Percentiles rank a stretch among this genome's conserved stretches.
Conservation (phyloP, 345 rosid genomes). For the Trapa incisa region DNA sequence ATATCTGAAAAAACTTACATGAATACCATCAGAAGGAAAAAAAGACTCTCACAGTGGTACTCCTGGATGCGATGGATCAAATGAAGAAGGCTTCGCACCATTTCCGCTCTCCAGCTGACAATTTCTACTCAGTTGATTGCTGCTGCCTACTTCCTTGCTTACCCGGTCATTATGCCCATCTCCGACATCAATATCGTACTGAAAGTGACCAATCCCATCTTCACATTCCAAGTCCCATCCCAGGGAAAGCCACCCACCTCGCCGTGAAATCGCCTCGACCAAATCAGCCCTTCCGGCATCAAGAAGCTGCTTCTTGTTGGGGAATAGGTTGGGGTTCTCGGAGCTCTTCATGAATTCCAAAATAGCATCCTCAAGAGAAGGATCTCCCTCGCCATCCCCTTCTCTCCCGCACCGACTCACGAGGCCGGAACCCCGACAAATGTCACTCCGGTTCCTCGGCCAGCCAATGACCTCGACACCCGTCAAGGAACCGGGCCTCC, state of each 20-base stretch:
- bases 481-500: conserved; percentile 11
- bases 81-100: conserved; percentile 19
- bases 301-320: conserved; percentile 50
- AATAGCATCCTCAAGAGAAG: conserved; percentile 58
- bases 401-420: conserved; percentile 29
- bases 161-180: conserved; percentile 12
- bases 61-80: conserved; percentile 20
- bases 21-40: conserved; percentile 8
- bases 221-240: conserved; percentile 70
- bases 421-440: conserved; percentile 25
- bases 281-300: conserved; percentile 70
- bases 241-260: conserved; percentile 80
- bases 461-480: conserved; percentile 20
- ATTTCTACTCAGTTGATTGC: conserved; percentile 4
- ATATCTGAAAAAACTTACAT: neutral
- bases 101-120: conserved; percentile 7
- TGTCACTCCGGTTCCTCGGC: conserved; percentile 20
- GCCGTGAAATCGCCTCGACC: conserved; percentile 43
- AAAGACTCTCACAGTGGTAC: conserved; percentile 46
- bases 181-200: neutral
- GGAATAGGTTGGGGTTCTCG: conserved; percentile 52
- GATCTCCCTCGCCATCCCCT: conserved; percentile 34
- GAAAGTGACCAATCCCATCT: neutral
- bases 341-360: conserved; percentile 73
- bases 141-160: conserved; percentile 9